Percentiles rank a stretch among this genome's conserved stretches.
Evolutionary conservation across 2,329 filamentous ascomycete species (phyloP).

Genomic region (Aureobasidium pullulans): DNA sequence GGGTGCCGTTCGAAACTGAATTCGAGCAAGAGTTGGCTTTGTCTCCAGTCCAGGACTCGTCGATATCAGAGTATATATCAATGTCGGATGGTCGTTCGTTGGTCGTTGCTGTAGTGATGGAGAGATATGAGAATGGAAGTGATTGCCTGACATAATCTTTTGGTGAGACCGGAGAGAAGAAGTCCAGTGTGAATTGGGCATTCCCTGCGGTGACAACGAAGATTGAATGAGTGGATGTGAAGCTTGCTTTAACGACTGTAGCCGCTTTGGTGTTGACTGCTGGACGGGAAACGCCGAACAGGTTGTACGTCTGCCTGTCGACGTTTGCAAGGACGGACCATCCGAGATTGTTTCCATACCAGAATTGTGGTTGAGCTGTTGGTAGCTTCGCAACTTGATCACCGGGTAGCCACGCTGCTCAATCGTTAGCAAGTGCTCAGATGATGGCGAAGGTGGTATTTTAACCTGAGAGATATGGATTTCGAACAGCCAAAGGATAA

Average conservation of each 20-base stretch:
- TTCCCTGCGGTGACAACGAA: constrained; percentile 33
- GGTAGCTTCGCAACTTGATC: constrained; percentile 31
- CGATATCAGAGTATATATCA: constrained; percentile 38
- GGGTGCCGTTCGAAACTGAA: constrained; percentile 19
- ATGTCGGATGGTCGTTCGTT: constrained; percentile 17
- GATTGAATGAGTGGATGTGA: constrained; percentile 36
- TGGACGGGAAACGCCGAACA: constrained; percentile 32
- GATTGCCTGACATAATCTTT: constrained; percentile 37
- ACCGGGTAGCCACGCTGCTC: constrained; percentile 35
- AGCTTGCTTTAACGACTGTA: constrained; percentile 29
- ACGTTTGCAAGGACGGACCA: constrained; percentile 38
- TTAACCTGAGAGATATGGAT: constrained; percentile 34
- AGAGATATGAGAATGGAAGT: constrained; percentile 39
- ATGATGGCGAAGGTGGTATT: not conserved
- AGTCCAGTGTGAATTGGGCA: constrained; percentile 33
- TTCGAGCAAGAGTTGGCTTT: constrained; percentile 18
- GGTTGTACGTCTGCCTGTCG: constrained; percentile 33
- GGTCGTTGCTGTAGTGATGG: constrained; percentile 23
- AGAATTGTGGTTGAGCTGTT: constrained; percentile 35
- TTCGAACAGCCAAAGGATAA: constrained; percentile 38
- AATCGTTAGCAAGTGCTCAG: not conserved
- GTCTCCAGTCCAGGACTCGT: constrained; percentile 37
- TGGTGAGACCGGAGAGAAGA: constrained; percentile 39
- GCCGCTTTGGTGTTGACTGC: constrained; percentile 26
- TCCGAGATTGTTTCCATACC: constrained; percentile 34